Conservation (phyloP, 163 green algal species). For the Scenedesmus sp. region DNA sequence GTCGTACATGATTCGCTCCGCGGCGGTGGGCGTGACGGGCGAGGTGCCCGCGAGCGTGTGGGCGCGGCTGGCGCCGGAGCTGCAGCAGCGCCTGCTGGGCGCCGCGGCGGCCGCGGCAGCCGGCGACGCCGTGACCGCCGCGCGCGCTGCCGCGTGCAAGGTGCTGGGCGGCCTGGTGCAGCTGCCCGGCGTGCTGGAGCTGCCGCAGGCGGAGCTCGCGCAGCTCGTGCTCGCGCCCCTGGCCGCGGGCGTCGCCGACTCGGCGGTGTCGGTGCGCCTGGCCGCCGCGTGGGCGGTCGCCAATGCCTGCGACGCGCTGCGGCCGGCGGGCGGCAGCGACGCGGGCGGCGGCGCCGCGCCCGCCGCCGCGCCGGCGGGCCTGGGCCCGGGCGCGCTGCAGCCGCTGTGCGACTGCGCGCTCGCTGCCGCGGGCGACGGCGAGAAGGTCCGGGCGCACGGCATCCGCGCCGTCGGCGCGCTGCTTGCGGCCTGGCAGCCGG, state of each 20-base stretch:
- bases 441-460: constrained; percentile 78
- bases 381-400: constrained; percentile 1
- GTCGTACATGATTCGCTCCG: constrained; percentile 27
- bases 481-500: constrained; percentile 46
- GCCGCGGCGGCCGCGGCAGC: constrained; percentile 4
- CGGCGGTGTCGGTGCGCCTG: constrained; percentile 65
- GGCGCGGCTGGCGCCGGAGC: constrained; percentile 3
- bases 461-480: constrained; percentile 69
- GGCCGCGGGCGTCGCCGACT: constrained; percentile 23
- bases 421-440: constrained; percentile 56
- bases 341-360: constrained; percentile 33
- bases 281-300: constrained; percentile 66
- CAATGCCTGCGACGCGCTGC: constrained; percentile 64
- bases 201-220: constrained; percentile 12
- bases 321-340: constrained; percentile 35
- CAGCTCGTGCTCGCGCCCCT: constrained; percentile 27
- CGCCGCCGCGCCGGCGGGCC: no score
- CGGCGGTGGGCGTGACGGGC: background rate
- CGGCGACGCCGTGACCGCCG: constrained; percentile 49
- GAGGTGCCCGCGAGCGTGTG: constrained; percentile 9
- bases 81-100: constrained; percentile 13
- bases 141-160: constrained; percentile 62
- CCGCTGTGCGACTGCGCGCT: constrained; percentile 52
- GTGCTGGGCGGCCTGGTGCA: constrained; percentile 47
- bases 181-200: constrained; percentile 16